Conservation (phyloP, 192 early-diverging fungal genomes). For the Mortierella claussenii region DNA sequence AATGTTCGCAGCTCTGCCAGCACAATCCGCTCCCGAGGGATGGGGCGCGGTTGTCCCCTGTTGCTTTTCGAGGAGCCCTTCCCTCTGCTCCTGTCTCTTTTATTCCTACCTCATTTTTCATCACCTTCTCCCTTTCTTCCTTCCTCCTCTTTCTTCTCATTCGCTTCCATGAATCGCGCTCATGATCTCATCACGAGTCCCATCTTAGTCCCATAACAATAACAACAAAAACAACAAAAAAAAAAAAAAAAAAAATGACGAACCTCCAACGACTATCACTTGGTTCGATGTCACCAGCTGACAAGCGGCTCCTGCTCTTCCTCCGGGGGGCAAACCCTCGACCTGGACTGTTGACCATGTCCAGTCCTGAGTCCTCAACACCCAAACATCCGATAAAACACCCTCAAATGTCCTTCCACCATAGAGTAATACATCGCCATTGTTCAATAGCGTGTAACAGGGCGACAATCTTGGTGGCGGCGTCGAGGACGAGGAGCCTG, state of each 20-base stretch:
- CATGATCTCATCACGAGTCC: too few species aligned
- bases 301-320: conserved; percentile 22
- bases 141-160: background rate
- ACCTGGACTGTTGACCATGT: conserved; percentile 6
- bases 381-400: conserved; percentile 13
- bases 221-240: background rate
- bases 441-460: conserved; percentile 15
- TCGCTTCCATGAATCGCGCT: too few species aligned
- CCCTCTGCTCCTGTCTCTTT: too few species aligned
- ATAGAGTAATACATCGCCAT: conserved; percentile 34
- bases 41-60: too few species aligned
- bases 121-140: background rate
- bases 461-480: conserved; percentile 13
- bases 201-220: too few species aligned
- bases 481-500: background rate
- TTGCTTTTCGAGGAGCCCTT: too few species aligned
- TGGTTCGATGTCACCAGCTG: conserved; percentile 11
- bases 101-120: too few species aligned
- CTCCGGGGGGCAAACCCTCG: background rate
- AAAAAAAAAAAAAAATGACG: conserved; percentile 1
- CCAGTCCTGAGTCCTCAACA: background rate
- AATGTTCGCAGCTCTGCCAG: too few species aligned
- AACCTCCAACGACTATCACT: conserved; percentile 30
- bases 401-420: conserved; percentile 1
- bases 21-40: too few species aligned